Base-by-base conservation (phyloP, 2,329 filamentous ascomycete genomes). In the Trichoderma sp. region DNA sequence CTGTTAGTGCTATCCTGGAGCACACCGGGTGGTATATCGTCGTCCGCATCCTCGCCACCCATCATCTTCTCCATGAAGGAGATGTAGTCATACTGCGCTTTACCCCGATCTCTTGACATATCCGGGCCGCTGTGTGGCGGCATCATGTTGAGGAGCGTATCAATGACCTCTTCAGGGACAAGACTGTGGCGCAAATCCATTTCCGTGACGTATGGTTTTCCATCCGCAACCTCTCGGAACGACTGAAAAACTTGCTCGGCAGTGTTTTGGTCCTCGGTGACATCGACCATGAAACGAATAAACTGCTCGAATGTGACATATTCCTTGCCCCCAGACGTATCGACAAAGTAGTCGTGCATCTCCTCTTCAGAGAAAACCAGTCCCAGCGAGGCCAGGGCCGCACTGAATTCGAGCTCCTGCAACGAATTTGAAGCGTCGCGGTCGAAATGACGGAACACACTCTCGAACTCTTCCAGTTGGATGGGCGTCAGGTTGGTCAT, bases 401-500 rank as follows among this genome's bases (percentile, higher is more conserved):
- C 96, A 66, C 93, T 97, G 80, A 99, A 99, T 79, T 99, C 96
- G 53, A 99, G 88, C 80, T 99, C 96, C 70, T 94, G 92, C 53
- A 99, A 85, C 17, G 91, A 92, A 81, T 99, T 99, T 74, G 91
- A 93, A 72, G 94, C 89, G 78, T 98, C 95, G 71, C 95, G 92
- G 81, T 99, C 96, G 79, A 99, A 99, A 83, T 99, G 96, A 70
- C 96, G 90, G 86, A 99, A 99, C 6, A 99, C 96, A 13, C 93
- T 97, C 84, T 99, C 96, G 79, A 99, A 99, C 81, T 99, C 96
- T 81, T 99, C 96, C 39, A 99, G 87, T 82, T 99, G 96, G 77
- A 99, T 98, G 1, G 96, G 96, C 12, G 96, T 99, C 53, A 99
- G 86, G 81, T 99, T 99, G 68, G 96, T 99, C 96, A 99, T 99